These are phyloP conservation scores for Trametes punicea DNA, from an alignment of 768 basidiomycete genomes.

Conservation along the genomic window DNA sequence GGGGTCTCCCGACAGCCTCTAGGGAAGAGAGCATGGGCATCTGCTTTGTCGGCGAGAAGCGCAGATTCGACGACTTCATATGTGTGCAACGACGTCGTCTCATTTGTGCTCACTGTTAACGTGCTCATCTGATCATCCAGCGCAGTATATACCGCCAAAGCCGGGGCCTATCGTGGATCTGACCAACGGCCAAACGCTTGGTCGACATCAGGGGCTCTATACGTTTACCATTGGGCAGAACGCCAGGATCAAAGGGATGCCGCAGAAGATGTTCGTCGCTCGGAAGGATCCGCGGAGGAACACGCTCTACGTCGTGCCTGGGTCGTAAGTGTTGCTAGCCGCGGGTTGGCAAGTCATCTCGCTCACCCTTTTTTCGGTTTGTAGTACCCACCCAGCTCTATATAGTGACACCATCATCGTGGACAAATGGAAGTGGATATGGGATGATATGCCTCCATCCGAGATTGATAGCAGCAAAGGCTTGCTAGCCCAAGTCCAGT, in stretches of 20 bases:
- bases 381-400: slow-evolving; percentile 61
- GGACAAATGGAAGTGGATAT: slow-evolving; percentile 72
- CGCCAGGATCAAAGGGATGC: slow-evolving; percentile 61
- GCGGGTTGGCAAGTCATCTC: too few relatives aligned
- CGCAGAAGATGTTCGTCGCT: slow-evolving; percentile 65
- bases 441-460: slow-evolving; percentile 54
- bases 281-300: slow-evolving; percentile 63
- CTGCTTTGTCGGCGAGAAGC: slow-evolving; percentile 88
- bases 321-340: slow-evolving; percentile 44
- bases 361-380: background rate
- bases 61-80: slow-evolving; percentile 68
- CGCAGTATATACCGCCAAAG: slow-evolving; percentile 67
- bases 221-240: slow-evolving; percentile 83
- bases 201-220: slow-evolving; percentile 75
- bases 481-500: slow-evolving; percentile 50
- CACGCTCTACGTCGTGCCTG: slow-evolving; percentile 72
- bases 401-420: slow-evolving; percentile 36
- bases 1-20: slow-evolving; percentile 65
- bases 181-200: slow-evolving; percentile 50
- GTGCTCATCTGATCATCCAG: slow-evolving; percentile 39
- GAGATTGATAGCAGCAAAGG: slow-evolving; percentile 42
- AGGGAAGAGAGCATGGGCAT: slow-evolving; percentile 90
- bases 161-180: slow-evolving; percentile 68
- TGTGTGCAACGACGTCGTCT: slow-evolving; percentile 40
- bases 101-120: background rate